phyloP scores from a whole-genome alignment of 2,329 filamentous ascomycete species.

The Talaromyces sp. region DNA sequence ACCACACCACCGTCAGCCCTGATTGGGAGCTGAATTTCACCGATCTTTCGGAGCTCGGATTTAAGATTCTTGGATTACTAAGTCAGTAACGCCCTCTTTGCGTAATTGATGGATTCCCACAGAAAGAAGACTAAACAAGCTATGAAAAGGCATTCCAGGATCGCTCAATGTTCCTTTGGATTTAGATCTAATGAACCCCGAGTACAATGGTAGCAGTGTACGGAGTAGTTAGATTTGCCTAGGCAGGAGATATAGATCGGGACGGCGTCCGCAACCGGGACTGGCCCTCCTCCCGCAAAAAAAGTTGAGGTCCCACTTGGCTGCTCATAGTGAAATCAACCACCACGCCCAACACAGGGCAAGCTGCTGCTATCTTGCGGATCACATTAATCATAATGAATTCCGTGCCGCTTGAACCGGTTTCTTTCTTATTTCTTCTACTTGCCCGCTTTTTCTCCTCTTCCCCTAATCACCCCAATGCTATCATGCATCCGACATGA shows the following conservation, averaged over 20 bases:
- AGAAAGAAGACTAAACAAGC: neutral
- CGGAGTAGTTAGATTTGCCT: neutral
- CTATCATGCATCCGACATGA: neutral
- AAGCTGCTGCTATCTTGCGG: neutral
- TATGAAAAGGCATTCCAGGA: neutral
- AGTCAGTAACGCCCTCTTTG: neutral
- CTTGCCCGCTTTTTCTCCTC: neutral
- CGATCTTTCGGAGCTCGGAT: conserved; percentile 4
- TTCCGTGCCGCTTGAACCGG: neutral
- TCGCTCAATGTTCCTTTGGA: neutral
- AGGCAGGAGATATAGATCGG: neutral
- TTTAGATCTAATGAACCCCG: neutral
- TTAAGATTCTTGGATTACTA: neutral
- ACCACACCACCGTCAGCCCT: neutral
- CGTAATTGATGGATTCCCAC: neutral
- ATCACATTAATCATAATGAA: neutral
- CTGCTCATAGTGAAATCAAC: neutral
- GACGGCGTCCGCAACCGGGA: neutral
- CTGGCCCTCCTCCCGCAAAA: neutral
- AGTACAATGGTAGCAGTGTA: neutral
- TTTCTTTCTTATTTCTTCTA: neutral
- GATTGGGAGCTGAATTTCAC: neutral
- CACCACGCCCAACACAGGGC: neutral
- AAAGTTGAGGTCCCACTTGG: conserved; percentile 4
- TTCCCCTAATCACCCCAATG: neutral